phyloP scores from a whole-genome alignment of 106 monocot genomes.

The Cymbidium sinense region DNA sequence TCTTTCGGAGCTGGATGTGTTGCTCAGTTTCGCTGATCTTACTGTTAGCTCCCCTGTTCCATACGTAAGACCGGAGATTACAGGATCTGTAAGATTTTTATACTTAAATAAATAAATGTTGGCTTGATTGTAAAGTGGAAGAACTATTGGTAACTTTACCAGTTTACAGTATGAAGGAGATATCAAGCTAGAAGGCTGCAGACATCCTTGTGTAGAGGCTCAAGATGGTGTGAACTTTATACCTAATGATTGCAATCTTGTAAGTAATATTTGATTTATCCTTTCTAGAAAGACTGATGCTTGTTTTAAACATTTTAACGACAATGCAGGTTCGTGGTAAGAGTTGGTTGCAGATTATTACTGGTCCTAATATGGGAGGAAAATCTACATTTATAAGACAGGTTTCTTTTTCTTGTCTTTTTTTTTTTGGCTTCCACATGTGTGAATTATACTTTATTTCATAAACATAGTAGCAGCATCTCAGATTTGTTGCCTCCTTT shows the following conservation, averaged over 20 bases:
- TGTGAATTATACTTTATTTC: background rate
- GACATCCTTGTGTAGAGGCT: constrained; percentile 98
- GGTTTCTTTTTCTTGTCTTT: constrained; percentile 29
- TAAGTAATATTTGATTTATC: constrained; percentile 32
- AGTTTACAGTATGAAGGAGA: constrained; percentile 77
- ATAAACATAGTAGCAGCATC: background rate
- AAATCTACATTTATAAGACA: constrained; percentile 99
- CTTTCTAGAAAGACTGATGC: background rate
- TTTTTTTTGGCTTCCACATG: background rate
- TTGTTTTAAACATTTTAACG: background rate
- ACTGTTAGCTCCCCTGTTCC: constrained; percentile 75
- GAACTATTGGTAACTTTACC: background rate
- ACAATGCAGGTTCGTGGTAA: constrained; percentile 59
- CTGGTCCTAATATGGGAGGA: constrained; percentile 99
- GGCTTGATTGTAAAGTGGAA: background rate
- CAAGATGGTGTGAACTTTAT: constrained; percentile 97
- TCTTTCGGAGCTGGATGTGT: constrained; percentile 89
- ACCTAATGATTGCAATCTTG: constrained; percentile 92
- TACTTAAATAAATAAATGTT: background rate
- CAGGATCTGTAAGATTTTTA: constrained; percentile 59
- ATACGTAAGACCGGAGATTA: constrained; percentile 81
- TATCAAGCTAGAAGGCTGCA: constrained; percentile 86
- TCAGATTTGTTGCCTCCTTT: constrained; percentile 4
- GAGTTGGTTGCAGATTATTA: constrained; percentile 99
- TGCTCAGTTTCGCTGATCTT: constrained; percentile 89